Percentiles rank a stretch among this genome's conserved stretches.
These are phyloP conservation scores for Bullera alba DNA, from an alignment of 768 basidiomycete species.

Conservation along the genomic window DNA sequence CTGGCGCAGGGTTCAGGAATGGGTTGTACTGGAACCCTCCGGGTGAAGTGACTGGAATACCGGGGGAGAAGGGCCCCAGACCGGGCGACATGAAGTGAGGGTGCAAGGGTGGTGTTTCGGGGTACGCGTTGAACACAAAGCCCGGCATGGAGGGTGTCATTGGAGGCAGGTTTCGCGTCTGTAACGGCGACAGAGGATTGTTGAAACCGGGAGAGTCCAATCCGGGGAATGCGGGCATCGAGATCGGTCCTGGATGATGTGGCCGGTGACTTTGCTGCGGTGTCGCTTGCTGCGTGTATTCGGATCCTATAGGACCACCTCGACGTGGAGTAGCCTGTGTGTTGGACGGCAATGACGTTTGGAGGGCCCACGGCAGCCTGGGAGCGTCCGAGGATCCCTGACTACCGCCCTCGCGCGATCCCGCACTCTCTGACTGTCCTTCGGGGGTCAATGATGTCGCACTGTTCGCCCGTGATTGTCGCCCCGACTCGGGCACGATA, in stretches of 20 bases:
- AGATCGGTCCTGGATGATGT: constrained; percentile 40
- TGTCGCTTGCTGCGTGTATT: constrained; percentile 2
- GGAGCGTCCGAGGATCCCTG: not conserved
- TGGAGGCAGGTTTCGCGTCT: constrained; percentile 75
- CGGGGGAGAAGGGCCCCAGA: constrained; percentile 60
- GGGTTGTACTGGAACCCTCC: constrained; percentile 50
- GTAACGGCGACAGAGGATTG: constrained; percentile 51
- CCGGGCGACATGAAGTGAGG: constrained; percentile 47
- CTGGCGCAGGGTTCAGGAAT: constrained; percentile 57
- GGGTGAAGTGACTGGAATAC: constrained; percentile 53
- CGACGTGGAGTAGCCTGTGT: constrained; percentile 9
- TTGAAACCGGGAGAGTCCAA: constrained; percentile 11
- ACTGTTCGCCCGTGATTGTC: too few species aligned
- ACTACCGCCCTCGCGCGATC: too few species aligned
- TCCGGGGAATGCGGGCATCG: constrained; percentile 46
- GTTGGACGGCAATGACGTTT: constrained; percentile 8
- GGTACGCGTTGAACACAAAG: constrained; percentile 63
- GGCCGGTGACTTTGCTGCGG: constrained; percentile 19
- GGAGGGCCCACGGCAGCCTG: constrained; percentile 28
- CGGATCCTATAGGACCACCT: too few species aligned
- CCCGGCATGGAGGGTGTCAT: constrained; percentile 98
- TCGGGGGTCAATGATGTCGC: too few species aligned
- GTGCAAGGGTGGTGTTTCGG: constrained; percentile 49
- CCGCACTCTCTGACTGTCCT: too few species aligned
- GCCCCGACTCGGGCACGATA: not conserved